phyloP scores from a whole-genome alignment of 2,329 filamentous ascomycete species.

The Claviceps cyperi region DNA sequence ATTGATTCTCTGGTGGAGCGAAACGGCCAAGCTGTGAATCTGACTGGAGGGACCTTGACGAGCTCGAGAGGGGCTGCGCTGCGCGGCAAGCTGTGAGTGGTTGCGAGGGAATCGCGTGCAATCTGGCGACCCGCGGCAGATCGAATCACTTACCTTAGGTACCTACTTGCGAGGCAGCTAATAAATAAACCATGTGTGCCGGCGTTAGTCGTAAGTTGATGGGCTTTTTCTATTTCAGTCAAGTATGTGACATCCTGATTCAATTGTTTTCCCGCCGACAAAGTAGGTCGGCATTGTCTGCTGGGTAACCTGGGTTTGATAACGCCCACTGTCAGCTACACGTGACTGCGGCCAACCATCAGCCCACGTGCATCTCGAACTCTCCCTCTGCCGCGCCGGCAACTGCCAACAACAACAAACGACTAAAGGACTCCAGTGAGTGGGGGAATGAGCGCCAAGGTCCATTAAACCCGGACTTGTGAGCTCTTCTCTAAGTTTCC shows the following conservation, averaged over 20 bases:
- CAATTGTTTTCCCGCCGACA: no score
- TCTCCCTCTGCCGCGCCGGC: not conserved
- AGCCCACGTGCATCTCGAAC: constrained; percentile 16
- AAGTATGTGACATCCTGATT: no score
- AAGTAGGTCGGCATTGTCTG: no score
- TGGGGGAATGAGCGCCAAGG: not conserved
- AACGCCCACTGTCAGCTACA: constrained; percentile 7
- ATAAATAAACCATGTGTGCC: no score
- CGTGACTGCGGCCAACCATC: constrained; percentile 17
- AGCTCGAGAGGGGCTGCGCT: not conserved
- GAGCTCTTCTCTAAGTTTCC: no score
- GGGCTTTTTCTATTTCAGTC: no score
- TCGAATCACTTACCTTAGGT: no score
- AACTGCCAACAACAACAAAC: no score
- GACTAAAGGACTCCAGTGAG: not conserved
- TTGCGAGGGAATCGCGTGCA: not conserved
- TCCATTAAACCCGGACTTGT: not conserved
- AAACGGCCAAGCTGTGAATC: not conserved
- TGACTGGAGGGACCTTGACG: not conserved
- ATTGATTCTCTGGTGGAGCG: not conserved
- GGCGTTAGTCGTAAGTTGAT: no score
- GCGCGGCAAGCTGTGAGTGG: not conserved
- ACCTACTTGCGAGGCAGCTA: no score
- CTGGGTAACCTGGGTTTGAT: no score
- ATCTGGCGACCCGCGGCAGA: no score